Percentiles rank a stretch among this genome's conserved stretches.
phyloP scores from a whole-genome alignment of 2,329 filamentous ascomycete genomes.

The Neofusicoccum parvum region DNA sequence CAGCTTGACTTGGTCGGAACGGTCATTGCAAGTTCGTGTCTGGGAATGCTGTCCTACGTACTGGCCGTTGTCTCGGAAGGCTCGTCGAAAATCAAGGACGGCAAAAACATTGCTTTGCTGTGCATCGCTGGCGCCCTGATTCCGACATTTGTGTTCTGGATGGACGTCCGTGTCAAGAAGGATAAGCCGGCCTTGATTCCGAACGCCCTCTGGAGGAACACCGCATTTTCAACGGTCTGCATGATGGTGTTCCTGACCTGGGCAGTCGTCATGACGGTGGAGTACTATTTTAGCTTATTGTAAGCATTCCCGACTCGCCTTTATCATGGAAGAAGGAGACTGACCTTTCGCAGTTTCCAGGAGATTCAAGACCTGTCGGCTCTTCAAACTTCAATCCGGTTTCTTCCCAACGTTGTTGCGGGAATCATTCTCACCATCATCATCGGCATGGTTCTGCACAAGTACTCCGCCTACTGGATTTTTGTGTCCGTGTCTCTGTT shows the following conservation, averaged over 20 bases:
- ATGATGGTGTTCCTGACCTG: constrained; percentile 44
- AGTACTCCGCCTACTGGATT: constrained; percentile 46
- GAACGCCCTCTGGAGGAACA: constrained; percentile 63
- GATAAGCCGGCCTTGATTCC: constrained; percentile 61
- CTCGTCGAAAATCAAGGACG: background rate
- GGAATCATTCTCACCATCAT: constrained; percentile 47
- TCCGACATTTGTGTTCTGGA: constrained; percentile 58
- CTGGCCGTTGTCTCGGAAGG: background rate
- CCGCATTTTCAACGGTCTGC: constrained; percentile 59
- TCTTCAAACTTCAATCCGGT: constrained; percentile 43
- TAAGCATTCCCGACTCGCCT: background rate
- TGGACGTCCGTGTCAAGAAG: constrained; percentile 50
- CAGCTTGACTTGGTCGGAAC: background rate
- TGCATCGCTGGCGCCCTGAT: constrained; percentile 47
- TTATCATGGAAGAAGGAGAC: background rate
- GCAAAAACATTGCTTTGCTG: constrained; percentile 38
- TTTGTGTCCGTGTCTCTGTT: constrained; percentile 42
- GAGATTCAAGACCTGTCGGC: constrained; percentile 40
- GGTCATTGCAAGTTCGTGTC: background rate
- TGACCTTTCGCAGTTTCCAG: constrained; percentile 35
- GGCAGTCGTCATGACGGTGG: constrained; percentile 41
- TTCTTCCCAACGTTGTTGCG: constrained; percentile 45
- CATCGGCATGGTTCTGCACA: constrained; percentile 51
- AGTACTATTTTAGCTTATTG: constrained; percentile 46
- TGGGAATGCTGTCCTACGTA: background rate